These are phyloP conservation scores for Ilyonectria robusta DNA, from an alignment of 2,329 filamentous ascomycete genomes.

Conservation along the genomic window DNA sequence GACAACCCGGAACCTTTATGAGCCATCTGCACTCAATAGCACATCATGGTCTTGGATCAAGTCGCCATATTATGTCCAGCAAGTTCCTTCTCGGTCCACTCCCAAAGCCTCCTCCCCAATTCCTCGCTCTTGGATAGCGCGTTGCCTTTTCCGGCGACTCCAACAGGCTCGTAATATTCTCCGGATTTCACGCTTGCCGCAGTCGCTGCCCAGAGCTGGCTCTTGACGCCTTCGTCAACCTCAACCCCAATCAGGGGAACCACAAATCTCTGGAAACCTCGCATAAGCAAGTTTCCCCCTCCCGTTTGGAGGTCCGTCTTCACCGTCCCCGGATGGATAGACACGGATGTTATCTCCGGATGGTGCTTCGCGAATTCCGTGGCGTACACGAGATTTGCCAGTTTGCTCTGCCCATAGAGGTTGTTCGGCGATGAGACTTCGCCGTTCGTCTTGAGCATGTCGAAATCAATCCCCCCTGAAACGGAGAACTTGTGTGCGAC, in stretches of 20 bases:
- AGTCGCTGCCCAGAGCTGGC: constrained; percentile 18
- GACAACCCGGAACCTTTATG: no score
- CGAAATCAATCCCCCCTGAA: neutral
- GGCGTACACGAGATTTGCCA: constrained; percentile 13
- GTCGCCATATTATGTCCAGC: no score
- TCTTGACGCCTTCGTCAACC: constrained; percentile 15
- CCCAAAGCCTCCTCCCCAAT: constrained; percentile 12
- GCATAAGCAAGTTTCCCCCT: no score
- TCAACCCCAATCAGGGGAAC: neutral
- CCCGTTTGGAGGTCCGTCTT: neutral
- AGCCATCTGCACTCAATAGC: no score
- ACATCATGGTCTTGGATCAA: no score
- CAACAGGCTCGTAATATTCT: constrained; percentile 21
- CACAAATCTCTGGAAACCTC: neutral
- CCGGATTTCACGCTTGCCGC: neutral
- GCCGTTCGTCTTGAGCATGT: neutral
- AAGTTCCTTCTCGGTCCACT: constrained; percentile 18
- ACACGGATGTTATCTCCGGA: neutral
- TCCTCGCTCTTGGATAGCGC: neutral
- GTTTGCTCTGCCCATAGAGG: constrained; percentile 14
- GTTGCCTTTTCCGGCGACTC: neutral
- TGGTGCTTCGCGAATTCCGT: constrained; percentile 1
- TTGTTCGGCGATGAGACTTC: no score
- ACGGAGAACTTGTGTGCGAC: neutral
- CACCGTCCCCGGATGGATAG: constrained; percentile 12